Evolutionary conservation across 1,284 basidiomycete genomes (phyloP).

Genomic region (Coniophora puteana): DNA sequence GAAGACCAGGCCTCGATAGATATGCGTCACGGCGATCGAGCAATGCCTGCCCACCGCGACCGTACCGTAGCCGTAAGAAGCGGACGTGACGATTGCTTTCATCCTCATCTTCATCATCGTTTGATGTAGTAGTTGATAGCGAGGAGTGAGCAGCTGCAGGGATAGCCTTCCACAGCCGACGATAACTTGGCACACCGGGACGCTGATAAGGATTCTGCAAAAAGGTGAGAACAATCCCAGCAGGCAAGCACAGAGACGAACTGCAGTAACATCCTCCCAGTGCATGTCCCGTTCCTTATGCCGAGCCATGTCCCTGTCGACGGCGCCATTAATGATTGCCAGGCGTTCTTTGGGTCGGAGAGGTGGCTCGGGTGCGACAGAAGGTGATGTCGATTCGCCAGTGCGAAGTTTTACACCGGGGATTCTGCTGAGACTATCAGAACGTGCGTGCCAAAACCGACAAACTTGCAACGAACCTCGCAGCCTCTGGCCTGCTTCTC

Average conservation of each 20-base stretch:
- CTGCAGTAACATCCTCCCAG: constrained; percentile 87
- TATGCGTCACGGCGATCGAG: constrained; percentile 67
- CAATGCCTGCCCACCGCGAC: constrained; percentile 78
- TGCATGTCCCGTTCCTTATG: constrained; percentile 75
- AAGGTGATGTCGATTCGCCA: constrained; percentile 40
- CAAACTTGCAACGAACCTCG: constrained; percentile 37
- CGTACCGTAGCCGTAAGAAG: constrained; percentile 67
- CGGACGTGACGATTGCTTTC: constrained; percentile 39
- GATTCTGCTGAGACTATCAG: constrained; percentile 34
- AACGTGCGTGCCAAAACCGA: constrained; percentile 2
- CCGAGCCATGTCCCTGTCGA: constrained; percentile 64
- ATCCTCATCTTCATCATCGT: constrained; percentile 28
- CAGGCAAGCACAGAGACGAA: constrained; percentile 30
- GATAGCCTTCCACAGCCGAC: constrained; percentile 62
- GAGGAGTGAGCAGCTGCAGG: constrained; percentile 34
- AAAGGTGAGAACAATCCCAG: constrained; percentile 1
- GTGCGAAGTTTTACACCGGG: constrained; percentile 48
- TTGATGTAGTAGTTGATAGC: constrained; percentile 28
- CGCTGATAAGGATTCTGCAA: constrained; percentile 61
- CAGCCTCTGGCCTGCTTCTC: constrained; percentile 42
- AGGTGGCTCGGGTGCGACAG: constrained; percentile 40
- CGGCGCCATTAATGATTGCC: constrained; percentile 54
- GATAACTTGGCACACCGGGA: constrained; percentile 42
- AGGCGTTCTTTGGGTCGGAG: constrained; percentile 67
- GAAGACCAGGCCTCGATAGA: constrained; percentile 23